Base-by-base conservation (phyloP, 148 eudicot genomes). In the Arctostaphylos glauca region DNA sequence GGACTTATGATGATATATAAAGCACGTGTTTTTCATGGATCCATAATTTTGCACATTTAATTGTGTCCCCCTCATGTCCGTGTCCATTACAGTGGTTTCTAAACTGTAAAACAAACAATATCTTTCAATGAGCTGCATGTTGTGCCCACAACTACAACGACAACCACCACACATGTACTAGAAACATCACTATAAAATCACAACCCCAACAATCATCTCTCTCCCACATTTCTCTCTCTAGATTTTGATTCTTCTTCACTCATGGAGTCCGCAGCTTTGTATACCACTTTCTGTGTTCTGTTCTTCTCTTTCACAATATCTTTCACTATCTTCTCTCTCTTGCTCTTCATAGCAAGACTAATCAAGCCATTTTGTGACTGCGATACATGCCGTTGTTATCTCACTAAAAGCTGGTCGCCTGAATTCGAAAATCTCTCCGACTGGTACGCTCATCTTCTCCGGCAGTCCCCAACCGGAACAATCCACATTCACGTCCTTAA, bases 401-500 rank as follows among this genome's bases (percentile, higher is more conserved):
- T 92, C 46, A 79, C 85, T 31, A 68, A 62, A 7, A 79, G 86
- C 47, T 90, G 94, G 94, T 23, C 83, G 6, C 1, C 83, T 13
- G 80, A 83, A 3, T 92, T 90, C 75, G 59, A 72, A 2, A 92
- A 87, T 80, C 88, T 92, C 68, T 87, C 88, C 16, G 92, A 92
- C 60, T 92, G 94, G 94, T 85, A 86, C 83, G 47, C 90, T 0
- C 86, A 87, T 77, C 87, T 92, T 62, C 82, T 92, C 77, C 74
- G 59, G 0, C 71, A 44, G 0, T 92, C 94, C 9, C 91, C 91
- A 0, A 88, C 90, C 2, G 85, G 84, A 13, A 92, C 94, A 0
- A 88, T 92, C 47, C 92, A 88, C 31, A 81, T 92, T 31, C 94
- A 92, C 48, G 86, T 89, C 5, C 86, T 92, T 13, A 86, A 85